Percentiles rank a stretch among this genome's conserved stretches.
phyloP scores from a whole-genome alignment of 2,329 filamentous ascomycete species.

The Ophioceras dolichostomum region DNA sequence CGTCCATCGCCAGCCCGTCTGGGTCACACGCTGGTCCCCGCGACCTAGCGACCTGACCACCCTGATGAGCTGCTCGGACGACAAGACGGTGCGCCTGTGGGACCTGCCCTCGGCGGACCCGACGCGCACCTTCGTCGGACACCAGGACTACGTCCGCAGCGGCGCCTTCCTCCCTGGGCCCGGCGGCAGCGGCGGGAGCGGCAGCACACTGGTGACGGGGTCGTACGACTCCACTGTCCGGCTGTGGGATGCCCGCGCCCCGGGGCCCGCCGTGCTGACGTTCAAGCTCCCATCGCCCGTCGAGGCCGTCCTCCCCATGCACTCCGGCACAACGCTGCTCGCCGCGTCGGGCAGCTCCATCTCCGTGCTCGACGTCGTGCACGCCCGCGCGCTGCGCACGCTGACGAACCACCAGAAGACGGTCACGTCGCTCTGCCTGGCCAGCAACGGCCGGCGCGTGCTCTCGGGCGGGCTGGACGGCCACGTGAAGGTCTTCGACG shows the following conservation, averaged over 20 bases:
- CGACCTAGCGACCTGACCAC: conserved; percentile 58
- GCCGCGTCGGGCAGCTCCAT: conserved; percentile 79
- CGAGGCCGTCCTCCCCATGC: conserved; percentile 77
- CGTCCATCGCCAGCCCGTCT: conserved; percentile 87
- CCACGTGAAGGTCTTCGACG: conserved; percentile 78
- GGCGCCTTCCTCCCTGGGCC: conserved; percentile 72
- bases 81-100: conserved; percentile 88
- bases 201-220: conserved; percentile 72
- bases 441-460: conserved; percentile 67
- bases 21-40: conserved; percentile 85
- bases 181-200: conserved; percentile 31
- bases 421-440: conserved; percentile 75
- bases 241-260: conserved; percentile 80
- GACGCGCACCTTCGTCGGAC: conserved; percentile 68
- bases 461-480: conserved; percentile 86
- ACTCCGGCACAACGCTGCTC: conserved; percentile 74
- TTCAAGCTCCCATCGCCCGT: conserved; percentile 91
- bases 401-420: conserved; percentile 97
- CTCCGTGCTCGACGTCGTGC: conserved; percentile 84
- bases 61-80: conserved; percentile 82
- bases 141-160: conserved; percentile 83
- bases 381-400: conserved; percentile 74
- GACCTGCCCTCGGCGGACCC: conserved; percentile 74
- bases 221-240: conserved; percentile 92
- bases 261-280: conserved; percentile 62